Conservation (phyloP, 139 green algal genomes). For the Closterium sp. region DNA sequence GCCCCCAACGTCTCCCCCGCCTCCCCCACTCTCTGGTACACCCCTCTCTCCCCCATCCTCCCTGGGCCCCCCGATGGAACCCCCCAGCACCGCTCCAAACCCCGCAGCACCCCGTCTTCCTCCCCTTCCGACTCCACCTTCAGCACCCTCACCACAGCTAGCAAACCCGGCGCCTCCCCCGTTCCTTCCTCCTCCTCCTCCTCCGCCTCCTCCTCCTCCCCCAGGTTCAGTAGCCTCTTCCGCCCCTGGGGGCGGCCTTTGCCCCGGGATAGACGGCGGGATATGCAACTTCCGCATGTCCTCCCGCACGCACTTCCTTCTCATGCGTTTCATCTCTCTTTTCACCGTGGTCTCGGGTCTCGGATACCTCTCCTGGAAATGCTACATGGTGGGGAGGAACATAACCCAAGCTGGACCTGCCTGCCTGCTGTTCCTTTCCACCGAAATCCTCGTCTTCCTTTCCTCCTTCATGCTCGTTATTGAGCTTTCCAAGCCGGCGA, state of each 20-base stretch:
- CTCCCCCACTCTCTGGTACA: neutral
- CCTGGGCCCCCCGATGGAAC: neutral
- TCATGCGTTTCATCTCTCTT: slow-evolving; percentile 15
- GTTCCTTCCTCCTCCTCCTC: neutral
- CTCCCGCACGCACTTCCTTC: neutral
- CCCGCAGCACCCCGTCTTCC: neutral
- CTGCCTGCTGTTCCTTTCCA: slow-evolving; percentile 34
- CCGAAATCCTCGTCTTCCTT: slow-evolving; percentile 39
- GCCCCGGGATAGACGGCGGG: neutral
- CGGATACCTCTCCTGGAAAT: slow-evolving; percentile 37
- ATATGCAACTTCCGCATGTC: slow-evolving; percentile 12
- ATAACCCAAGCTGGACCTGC: neutral
- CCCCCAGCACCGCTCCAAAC: neutral
- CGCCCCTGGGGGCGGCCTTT: neutral
- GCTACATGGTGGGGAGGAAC: slow-evolving; percentile 16
- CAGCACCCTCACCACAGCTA: neutral
- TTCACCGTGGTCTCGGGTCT: slow-evolving; percentile 1
- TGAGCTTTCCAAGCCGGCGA: slow-evolving; percentile 7
- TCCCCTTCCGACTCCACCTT: neutral
- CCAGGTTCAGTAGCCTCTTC: neutral
- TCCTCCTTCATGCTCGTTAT: slow-evolving; percentile 39
- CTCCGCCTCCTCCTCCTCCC: neutral
- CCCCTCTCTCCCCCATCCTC: neutral
- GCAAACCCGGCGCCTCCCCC: neutral
- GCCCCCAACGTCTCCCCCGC: neutral